Percentiles rank a stretch among this genome's conserved stretches.
Evolutionary conservation across 345 rosid species (phyloP).

Genomic region (Melaleuca quinquenervia): DNA sequence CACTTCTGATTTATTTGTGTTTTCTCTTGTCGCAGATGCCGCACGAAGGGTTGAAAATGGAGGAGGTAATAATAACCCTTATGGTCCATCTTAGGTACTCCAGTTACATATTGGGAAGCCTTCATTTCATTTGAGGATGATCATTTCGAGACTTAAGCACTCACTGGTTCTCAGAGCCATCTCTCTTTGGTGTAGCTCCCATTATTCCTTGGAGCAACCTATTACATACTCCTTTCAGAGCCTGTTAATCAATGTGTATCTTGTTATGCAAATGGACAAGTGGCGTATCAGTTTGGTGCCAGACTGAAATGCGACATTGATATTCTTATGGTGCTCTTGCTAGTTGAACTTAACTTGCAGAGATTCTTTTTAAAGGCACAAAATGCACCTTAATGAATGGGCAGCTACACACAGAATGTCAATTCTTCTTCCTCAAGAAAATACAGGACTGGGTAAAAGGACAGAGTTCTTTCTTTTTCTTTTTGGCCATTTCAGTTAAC

Average conservation of each 20-base stretch:
- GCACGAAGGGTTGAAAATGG: conserved; percentile 43
- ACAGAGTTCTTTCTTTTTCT: not conserved
- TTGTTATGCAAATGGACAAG: not conserved
- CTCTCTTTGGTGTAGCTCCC: not conserved
- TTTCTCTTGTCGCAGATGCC: conserved; percentile 46
- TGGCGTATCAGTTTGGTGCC: not conserved
- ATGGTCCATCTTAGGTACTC: not conserved
- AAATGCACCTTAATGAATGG: not conserved
- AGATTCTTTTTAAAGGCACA: not conserved
- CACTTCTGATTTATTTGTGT: not conserved
- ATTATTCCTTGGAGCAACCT: not conserved
- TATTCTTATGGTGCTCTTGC: not conserved
- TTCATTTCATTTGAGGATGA: not conserved
- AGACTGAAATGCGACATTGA: not conserved
- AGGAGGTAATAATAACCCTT: conserved; percentile 42
- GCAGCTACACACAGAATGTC: not conserved
- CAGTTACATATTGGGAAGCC: not conserved
- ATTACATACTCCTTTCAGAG: not conserved
- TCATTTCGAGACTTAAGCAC: not conserved
- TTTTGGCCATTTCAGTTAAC: not conserved
- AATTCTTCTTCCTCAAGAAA: not conserved
- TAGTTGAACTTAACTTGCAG: not conserved
- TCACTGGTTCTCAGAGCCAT: not conserved
- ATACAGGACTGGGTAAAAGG: not conserved
- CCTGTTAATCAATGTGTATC: not conserved